phyloP scores from a whole-genome alignment of 345 rosid species.

The Corymbia maculata region DNA sequence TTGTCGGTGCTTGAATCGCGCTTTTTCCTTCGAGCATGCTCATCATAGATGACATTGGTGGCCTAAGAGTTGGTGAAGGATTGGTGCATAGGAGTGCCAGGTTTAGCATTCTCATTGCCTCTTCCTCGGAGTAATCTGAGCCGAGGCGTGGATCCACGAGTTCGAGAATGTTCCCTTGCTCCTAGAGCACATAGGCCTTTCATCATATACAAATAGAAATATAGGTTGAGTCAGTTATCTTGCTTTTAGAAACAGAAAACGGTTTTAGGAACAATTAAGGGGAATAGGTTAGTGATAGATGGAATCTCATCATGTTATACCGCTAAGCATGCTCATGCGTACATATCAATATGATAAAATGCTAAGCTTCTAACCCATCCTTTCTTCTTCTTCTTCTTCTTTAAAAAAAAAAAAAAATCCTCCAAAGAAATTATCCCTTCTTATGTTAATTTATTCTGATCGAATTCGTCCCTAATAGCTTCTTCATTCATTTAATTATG shows the following conservation, averaged over 20 bases:
- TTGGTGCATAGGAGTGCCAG: conserved; percentile 79
- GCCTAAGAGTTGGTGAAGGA: conserved; percentile 81
- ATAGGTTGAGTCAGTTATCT: not conserved
- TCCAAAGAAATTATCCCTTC: not conserved
- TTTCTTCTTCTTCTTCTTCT: not conserved
- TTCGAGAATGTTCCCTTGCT: conserved; percentile 81
- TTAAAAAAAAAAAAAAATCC: not conserved
- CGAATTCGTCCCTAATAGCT: not conserved
- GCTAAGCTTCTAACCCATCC: not conserved
- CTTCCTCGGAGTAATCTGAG: conserved; percentile 33
- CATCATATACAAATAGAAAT: not conserved
- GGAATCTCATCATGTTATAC: not conserved
- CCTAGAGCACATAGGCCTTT: conserved; percentile 87
- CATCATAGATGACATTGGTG: conserved; percentile 73
- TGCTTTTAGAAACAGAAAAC: not conserved
- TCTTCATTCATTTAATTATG: not conserved
- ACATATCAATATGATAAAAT: not conserved
- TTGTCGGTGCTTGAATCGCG: conserved; percentile 56
- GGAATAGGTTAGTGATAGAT: not conserved
- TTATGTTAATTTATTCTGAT: not conserved
- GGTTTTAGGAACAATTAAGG: not conserved
- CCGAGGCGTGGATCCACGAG: conserved; percentile 73
- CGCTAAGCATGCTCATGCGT: not conserved
- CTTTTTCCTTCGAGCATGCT: conserved; percentile 74
- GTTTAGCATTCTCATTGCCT: conserved; percentile 62